Percentiles rank a stretch among this genome's conserved stretches.
Conservation (phyloP, 2,329 filamentous ascomycete species). For the Sordariomycetes sp. region DNA sequence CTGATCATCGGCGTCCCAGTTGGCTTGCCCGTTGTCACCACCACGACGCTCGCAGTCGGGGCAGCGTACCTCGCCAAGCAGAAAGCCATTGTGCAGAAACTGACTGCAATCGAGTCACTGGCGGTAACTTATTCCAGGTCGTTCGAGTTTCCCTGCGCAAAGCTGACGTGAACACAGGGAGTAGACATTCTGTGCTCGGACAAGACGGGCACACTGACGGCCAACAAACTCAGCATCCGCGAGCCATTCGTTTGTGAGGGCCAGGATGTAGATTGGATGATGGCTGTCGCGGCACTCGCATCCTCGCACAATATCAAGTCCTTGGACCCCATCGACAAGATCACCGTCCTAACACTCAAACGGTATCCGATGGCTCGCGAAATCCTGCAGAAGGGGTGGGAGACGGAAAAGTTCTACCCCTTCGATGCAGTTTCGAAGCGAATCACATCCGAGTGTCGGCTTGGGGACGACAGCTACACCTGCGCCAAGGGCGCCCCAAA, state of each 20-base stretch:
- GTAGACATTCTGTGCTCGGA: slow-evolving; percentile 66
- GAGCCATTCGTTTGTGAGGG: slow-evolving; percentile 69
- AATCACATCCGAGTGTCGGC: slow-evolving; percentile 59
- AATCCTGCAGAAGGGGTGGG: slow-evolving; percentile 65
- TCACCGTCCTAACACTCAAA: slow-evolving; percentile 66
- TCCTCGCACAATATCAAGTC: slow-evolving; percentile 73
- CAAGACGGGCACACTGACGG: slow-evolving; percentile 70
- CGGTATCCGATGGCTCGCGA: slow-evolving; percentile 68
- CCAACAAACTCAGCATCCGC: slow-evolving; percentile 65
- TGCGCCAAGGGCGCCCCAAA: slow-evolving; percentile 72
- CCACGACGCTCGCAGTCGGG: slow-evolving; percentile 66
- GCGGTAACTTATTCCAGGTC: slow-evolving; percentile 25
- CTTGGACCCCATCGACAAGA: slow-evolving; percentile 70
- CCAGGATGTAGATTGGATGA: slow-evolving; percentile 76
- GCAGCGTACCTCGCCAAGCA: slow-evolving; percentile 68
- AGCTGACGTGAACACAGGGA: slow-evolving; percentile 35
- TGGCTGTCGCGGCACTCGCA: slow-evolving; percentile 67
- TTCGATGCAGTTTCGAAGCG: slow-evolving; percentile 75
- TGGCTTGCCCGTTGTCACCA: slow-evolving; percentile 70
- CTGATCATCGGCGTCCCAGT: slow-evolving; percentile 72
- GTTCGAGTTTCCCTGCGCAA: background rate
- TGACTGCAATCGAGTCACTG: slow-evolving; percentile 67
- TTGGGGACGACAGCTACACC: slow-evolving; percentile 59
- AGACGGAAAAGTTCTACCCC: slow-evolving; percentile 65
- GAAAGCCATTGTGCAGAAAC: slow-evolving; percentile 71